A percentile compares a stretch with the other conserved stretches of the same genome.
Evolutionary conservation across 495 filamentous ascomycete species (phyloP).

Genomic region (Trichoderma gamsii): DNA sequence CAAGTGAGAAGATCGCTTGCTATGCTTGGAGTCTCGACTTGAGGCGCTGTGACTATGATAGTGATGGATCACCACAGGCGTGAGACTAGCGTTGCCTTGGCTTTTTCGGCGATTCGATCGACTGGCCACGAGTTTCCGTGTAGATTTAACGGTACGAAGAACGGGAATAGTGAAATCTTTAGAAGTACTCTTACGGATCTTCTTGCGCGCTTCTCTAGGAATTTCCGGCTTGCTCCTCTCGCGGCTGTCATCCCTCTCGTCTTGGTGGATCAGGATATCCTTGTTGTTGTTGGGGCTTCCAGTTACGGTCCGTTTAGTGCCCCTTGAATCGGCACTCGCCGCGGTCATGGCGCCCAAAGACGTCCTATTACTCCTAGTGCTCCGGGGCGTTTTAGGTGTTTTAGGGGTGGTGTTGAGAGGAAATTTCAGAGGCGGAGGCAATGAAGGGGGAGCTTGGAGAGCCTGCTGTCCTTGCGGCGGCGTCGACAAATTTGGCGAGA

Average conservation of each 20-base stretch:
- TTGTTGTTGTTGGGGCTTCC: slow-evolving; percentile 17
- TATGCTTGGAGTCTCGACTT: slow-evolving; percentile 15
- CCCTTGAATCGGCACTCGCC: slow-evolving; percentile 18
- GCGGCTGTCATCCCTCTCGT: slow-evolving; percentile 2
- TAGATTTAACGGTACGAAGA: slow-evolving; percentile 19
- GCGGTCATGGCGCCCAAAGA: slow-evolving; percentile 3
- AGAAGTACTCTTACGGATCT: slow-evolving; percentile 25
- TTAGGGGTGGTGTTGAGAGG: slow-evolving; percentile 8
- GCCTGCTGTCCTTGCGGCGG: slow-evolving; percentile 16
- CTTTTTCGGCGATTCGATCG: background rate
- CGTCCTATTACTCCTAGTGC: slow-evolving; percentile 5
- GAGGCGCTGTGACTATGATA: slow-evolving; percentile 15
- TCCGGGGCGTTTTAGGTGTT: slow-evolving; percentile 11
- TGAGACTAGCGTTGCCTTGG: background rate
- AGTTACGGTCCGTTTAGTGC: slow-evolving; percentile 26
- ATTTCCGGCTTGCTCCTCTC: slow-evolving; percentile 16
- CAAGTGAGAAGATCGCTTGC: background rate
- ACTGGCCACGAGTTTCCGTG: slow-evolving; percentile 4
- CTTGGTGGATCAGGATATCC: slow-evolving; percentile 20
- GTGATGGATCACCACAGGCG: slow-evolving; percentile 17
- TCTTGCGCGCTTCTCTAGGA: slow-evolving; percentile 27
- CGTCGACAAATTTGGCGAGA: slow-evolving; percentile 7
- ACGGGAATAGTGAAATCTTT: background rate
- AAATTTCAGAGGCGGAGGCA: slow-evolving; percentile 14
- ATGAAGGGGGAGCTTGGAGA: slow-evolving; percentile 13